Evolutionary conservation across 805 yeast species (phyloP), one percentile per base, ranked within the genome.

Genomic region (Teunomyces aglyptinius): DNA sequence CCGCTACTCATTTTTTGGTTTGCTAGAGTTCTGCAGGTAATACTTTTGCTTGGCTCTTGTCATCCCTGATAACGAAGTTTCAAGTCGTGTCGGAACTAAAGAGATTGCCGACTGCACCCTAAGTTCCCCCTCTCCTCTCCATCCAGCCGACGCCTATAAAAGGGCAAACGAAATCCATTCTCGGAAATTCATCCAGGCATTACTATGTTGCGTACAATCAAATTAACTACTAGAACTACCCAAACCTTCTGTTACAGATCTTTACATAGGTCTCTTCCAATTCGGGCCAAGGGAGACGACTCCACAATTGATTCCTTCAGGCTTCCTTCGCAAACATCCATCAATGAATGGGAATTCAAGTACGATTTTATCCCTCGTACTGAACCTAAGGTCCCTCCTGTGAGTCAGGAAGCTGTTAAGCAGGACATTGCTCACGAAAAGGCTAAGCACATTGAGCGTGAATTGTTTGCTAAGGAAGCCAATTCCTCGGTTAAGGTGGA

Each of bases 291-390:
- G 57, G 82, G 82, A 43, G 86, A 81, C 54, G 45, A 64, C 4
- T 80, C 85, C 6, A 76, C 80, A 33, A 81, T 82, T 50, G 87
- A 82, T 58, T 76, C 75, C 38, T 80, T 67, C 64, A 76, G 70
- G 53, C 65, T 78, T 35, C 83, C 83, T 12, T 60, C 76, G 38
- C 71, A 69, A 56, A 61, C 76, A 28, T 67, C 75, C 43, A 61
- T 77, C 59, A 61, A 71, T 56, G 71, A 77, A 59, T 70, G 82
- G 81, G 72, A 77, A 64, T 73, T 70, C 63, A 70, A 68, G 52
- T 73, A 73, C 53, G 77, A 73, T 55, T 73, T 68, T 52, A 63
- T 72, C 41, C 77, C 77, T 12, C 68, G 67, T 49, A 65, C 62
- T 10, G 64, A 65, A 43, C 75, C 76, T 13, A 72, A 71, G 52